A percentile compares a stretch with the other conserved stretches of the same genome.
Conservation (phyloP, 1,139 yeast genomes). For the Yamadazyma sp. region DNA sequence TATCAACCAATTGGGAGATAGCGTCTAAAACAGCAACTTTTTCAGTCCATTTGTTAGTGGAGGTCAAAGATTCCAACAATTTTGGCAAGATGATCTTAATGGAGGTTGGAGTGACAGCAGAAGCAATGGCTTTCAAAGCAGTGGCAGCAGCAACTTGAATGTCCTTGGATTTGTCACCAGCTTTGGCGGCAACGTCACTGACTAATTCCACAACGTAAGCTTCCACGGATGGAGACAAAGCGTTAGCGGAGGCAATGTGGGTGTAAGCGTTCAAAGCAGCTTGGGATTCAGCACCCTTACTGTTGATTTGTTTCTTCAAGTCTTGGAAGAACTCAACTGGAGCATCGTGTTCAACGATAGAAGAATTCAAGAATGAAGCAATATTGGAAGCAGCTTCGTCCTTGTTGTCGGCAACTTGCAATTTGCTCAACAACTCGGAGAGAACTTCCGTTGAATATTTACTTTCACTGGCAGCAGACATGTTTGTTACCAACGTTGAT, state of each 20-base stretch:
- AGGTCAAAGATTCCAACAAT: conserved; percentile 64
- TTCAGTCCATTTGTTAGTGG: conserved; percentile 96
- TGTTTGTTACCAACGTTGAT: conserved; percentile 17
- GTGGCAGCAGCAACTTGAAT: conserved; percentile 67
- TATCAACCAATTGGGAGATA: conserved; percentile 83
- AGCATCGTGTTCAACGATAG: conserved; percentile 97
- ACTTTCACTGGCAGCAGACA: conserved; percentile 67
- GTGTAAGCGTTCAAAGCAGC: conserved; percentile 83
- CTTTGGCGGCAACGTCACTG: conserved; percentile 65
- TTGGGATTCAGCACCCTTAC: conserved; percentile 72
- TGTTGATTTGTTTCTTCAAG: conserved; percentile 71
- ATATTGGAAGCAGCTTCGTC: conserved; percentile 86
- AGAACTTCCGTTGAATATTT: conserved; percentile 78
- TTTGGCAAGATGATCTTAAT: conserved; percentile 87
- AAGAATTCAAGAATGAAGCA: conserved; percentile 92
- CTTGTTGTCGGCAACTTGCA: conserved; percentile 90
- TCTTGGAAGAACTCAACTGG: conserved; percentile 85
- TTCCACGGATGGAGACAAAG: conserved; percentile 88
- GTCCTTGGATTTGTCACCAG: conserved; percentile 89
- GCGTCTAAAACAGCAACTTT: conserved; percentile 89
- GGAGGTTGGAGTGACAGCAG: conserved; percentile 87
- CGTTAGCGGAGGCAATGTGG: conserved; percentile 81
- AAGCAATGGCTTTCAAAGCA: conserved; percentile 76
- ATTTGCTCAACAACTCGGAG: conserved; percentile 89
- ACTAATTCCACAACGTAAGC: conserved; percentile 85